Conservation (phyloP, 768 basidiomycete genomes). For the Russula foetens region DNA sequence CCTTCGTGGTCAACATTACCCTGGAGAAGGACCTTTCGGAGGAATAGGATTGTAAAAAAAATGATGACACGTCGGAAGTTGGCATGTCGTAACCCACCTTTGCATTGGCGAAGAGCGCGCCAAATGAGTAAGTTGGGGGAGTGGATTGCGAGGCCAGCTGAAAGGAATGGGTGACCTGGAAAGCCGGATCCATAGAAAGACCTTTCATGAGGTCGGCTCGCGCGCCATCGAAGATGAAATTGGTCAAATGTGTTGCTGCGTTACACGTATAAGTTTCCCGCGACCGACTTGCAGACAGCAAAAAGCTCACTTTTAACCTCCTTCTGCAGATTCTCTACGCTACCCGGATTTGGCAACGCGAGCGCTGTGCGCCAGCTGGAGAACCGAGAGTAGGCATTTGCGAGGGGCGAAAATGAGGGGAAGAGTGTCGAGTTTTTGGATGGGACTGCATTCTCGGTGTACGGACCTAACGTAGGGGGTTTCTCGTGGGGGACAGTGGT, state of each 20-base stretch:
- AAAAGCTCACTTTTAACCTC: conserved; percentile 74
- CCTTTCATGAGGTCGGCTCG: conserved; percentile 93
- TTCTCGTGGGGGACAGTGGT: conserved; percentile 12
- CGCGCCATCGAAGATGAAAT: conserved; percentile 96
- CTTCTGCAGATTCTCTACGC: conserved; percentile 86
- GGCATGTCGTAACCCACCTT: conserved; percentile 40
- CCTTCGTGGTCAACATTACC: conserved; percentile 93
- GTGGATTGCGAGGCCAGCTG: conserved; percentile 78
- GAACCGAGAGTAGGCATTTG: conserved; percentile 62
- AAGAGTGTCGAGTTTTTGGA: conserved; percentile 7
- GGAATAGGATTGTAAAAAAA: not conserved
- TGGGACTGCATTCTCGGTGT: not conserved
- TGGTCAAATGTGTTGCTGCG: conserved; percentile 81
- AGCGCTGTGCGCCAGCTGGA: conserved; percentile 75
- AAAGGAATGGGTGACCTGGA: conserved; percentile 98
- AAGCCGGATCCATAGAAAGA: conserved; percentile 87
- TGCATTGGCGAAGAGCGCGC: conserved; percentile 83
- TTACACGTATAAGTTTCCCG: not conserved
- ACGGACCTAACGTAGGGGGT: not conserved
- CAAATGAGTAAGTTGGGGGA: conserved; percentile 89
- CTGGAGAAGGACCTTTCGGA: conserved; percentile 77
- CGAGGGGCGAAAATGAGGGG: conserved; percentile 40
- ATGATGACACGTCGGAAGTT: not conserved
- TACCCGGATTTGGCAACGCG: conserved; percentile 85
- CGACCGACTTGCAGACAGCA: conserved; percentile 1